These are phyloP conservation scores for Fusarium zealandicum DNA, from an alignment of 2,329 filamentous ascomycete species.

Conservation along the genomic window DNA sequence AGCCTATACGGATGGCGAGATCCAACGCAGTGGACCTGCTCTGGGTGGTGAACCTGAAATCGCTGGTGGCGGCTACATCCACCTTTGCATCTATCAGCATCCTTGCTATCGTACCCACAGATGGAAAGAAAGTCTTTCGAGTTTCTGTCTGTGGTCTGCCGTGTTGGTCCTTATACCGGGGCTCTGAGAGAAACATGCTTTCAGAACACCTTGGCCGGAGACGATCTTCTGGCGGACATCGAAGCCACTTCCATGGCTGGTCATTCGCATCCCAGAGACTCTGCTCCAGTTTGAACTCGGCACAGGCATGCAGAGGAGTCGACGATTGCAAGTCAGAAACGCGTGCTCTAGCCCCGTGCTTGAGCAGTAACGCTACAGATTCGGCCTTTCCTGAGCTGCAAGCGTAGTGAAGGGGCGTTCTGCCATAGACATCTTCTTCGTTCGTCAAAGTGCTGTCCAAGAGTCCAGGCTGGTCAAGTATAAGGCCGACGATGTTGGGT, in stretches of 20 bases:
- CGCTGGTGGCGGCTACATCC: not conserved
- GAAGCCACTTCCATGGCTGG: not conserved
- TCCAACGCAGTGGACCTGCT: slow-evolving; percentile 17
- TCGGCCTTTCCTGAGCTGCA: slow-evolving; percentile 31
- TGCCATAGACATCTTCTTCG: slow-evolving; percentile 18
- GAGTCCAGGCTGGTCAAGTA: not conserved
- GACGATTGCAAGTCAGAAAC: not conserved
- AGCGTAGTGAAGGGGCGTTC: slow-evolving; percentile 34
- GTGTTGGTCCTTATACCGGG: not conserved
- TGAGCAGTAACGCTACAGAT: slow-evolving; percentile 22
- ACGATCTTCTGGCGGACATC: not conserved
- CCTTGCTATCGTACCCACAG: slow-evolving; percentile 8
- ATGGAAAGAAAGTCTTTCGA: not conserved
- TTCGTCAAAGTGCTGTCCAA: slow-evolving; percentile 19
- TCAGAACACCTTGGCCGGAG: not conserved
- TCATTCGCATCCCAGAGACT: slow-evolving; percentile 13
- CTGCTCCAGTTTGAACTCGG: slow-evolving; percentile 13
- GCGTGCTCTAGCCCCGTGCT: slow-evolving; percentile 9
- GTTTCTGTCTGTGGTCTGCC: not conserved
- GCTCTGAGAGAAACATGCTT: too few relatives aligned
- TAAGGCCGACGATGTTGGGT: slow-evolving; percentile 13
- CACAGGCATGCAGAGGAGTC: slow-evolving; percentile 32
- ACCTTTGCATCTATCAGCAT: slow-evolving; percentile 14
- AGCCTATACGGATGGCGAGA: slow-evolving; percentile 15
- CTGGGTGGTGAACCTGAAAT: too few relatives aligned